Evolutionary conservation across 2,329 filamentous ascomycete species (phyloP).

Genomic region (Capronia epimyces): DNA sequence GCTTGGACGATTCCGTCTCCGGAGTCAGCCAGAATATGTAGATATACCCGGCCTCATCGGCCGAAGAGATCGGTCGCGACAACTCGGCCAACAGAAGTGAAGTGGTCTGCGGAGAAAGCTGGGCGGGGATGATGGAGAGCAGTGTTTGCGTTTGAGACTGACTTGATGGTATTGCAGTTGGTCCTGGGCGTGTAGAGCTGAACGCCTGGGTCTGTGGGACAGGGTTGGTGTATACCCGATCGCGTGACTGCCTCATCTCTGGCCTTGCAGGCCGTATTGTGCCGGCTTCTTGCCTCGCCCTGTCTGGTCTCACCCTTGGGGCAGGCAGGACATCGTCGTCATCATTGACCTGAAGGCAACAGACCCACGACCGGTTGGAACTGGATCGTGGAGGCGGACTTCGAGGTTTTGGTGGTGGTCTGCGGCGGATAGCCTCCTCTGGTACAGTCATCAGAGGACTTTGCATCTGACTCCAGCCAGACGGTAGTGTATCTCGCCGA

Average conservation of each 20-base stretch:
- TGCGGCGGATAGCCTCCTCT: conserved; percentile 31
- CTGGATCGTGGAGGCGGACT: conserved; percentile 23
- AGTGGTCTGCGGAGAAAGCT: conserved; percentile 61
- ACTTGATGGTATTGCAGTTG: conserved; percentile 25
- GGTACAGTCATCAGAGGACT: conserved; percentile 44
- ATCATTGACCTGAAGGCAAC: conserved; percentile 25
- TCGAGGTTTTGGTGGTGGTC: conserved; percentile 17
- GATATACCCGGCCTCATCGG: conserved; percentile 83
- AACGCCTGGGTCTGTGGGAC: conserved; percentile 12
- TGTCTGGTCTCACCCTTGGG: conserved; percentile 2
- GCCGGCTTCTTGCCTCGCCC: neutral
- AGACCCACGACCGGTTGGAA: conserved; percentile 27
- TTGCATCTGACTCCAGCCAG: conserved; percentile 43
- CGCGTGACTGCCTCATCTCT: conserved; percentile 10
- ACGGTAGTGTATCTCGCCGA: conserved; percentile 33
- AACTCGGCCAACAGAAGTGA: conserved; percentile 71
- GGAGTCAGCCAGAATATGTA: conserved; percentile 98
- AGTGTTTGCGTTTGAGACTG: conserved; percentile 43
- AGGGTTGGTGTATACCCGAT: neutral
- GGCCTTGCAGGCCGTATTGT: neutral
- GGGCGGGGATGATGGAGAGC: conserved; percentile 63
- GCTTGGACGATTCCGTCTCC: conserved; percentile 49
- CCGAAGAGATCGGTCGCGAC: conserved; percentile 64
- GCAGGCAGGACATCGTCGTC: conserved; percentile 21
- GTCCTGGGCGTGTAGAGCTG: conserved; percentile 12